phyloP scores from a whole-genome alignment of 768 basidiomycete genomes.

The Agrocybe pediades region DNA sequence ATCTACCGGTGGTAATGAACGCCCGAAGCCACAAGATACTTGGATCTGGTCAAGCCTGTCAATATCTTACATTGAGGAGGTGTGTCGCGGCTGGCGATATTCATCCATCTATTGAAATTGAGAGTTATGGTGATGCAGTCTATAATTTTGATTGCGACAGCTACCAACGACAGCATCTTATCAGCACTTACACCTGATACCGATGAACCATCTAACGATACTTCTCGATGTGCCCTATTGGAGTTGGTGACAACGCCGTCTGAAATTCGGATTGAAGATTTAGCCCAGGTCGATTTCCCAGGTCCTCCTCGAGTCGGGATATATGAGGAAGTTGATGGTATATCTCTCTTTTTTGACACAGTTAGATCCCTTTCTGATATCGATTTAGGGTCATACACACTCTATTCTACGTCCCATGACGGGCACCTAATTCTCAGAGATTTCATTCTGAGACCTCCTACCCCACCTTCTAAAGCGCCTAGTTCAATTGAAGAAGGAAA shows the following conservation, averaged over 20 bases:
- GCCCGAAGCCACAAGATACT: slow-evolving; percentile 30
- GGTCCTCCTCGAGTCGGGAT: slow-evolving; percentile 50
- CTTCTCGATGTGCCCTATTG: slow-evolving; percentile 41
- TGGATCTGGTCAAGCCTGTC: slow-evolving; percentile 48
- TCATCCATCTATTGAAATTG: slow-evolving; percentile 6
- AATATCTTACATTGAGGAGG: slow-evolving; percentile 40
- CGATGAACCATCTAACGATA: slow-evolving; percentile 35
- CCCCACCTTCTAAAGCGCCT: slow-evolving; percentile 5
- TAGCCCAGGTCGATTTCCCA: slow-evolving; percentile 59
- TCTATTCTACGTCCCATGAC: slow-evolving; percentile 44
- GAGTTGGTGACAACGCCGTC: slow-evolving; percentile 34
- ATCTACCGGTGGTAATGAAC: slow-evolving; percentile 33
- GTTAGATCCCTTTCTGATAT: background rate
- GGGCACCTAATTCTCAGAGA: slow-evolving; percentile 47
- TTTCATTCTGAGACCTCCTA: slow-evolving; percentile 33
- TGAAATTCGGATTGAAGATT: slow-evolving; percentile 39
- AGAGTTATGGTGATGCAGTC: slow-evolving; percentile 30
- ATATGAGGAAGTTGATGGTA: slow-evolving; percentile 49
- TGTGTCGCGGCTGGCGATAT: slow-evolving; percentile 18
- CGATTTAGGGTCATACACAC: slow-evolving; percentile 32
- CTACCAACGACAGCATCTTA: slow-evolving; percentile 39
- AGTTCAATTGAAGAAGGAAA: slow-evolving; percentile 27
- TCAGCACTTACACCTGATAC: slow-evolving; percentile 29
- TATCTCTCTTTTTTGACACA: slow-evolving; percentile 14
- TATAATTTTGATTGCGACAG: slow-evolving; percentile 47